A percentile compares a stretch with the other conserved stretches of the same genome.
Evolutionary conservation across 2,329 filamentous ascomycete genomes (phyloP).

Genomic region (Penicillium polonicum): DNA sequence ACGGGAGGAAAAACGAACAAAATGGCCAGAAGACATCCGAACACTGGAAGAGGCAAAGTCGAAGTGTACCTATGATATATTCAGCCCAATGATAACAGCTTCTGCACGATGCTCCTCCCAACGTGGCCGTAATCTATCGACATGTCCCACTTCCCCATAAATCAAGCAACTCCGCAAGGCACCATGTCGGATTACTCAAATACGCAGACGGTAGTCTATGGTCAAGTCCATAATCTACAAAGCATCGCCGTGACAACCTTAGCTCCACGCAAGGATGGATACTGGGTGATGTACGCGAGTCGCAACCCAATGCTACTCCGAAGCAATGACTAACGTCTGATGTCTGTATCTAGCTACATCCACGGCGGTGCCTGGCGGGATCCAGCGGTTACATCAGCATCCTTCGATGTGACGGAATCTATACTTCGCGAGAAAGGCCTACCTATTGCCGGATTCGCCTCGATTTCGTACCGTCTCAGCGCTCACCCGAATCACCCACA

Average conservation of each 20-base stretch:
- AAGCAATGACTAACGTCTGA: conserved; percentile 1
- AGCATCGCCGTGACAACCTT: conserved; percentile 32
- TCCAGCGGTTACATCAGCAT: conserved; percentile 38
- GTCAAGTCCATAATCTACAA: conserved; percentile 34
- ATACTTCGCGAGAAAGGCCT: conserved; percentile 29
- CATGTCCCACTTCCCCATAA: conserved; percentile 13
- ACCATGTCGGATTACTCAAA: conserved; percentile 28
- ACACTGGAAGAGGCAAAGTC: not conserved
- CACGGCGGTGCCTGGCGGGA: conserved; percentile 53
- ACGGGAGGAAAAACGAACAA: not conserved
- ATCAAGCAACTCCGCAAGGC: conserved; percentile 3
- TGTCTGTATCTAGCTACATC: conserved; percentile 37
- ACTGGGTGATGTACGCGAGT: conserved; percentile 43
- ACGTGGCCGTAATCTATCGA: conserved; percentile 1
- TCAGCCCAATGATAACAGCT: not conserved
- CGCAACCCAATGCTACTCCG: not conserved
- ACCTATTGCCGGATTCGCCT: conserved; percentile 44
- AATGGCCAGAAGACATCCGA: not conserved
- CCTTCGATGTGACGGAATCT: conserved; percentile 38
- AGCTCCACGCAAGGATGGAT: conserved; percentile 23
- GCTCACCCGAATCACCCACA: conserved; percentile 44
- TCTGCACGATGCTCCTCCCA: not conserved
- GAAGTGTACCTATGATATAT: not conserved
- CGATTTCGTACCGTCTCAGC: conserved; percentile 49
- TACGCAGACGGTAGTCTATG: conserved; percentile 28